Percentiles rank a stretch among this genome's conserved stretches.
Evolutionary conservation across 768 basidiomycete species (phyloP).

Genomic region (Tephrocybe sp.): DNA sequence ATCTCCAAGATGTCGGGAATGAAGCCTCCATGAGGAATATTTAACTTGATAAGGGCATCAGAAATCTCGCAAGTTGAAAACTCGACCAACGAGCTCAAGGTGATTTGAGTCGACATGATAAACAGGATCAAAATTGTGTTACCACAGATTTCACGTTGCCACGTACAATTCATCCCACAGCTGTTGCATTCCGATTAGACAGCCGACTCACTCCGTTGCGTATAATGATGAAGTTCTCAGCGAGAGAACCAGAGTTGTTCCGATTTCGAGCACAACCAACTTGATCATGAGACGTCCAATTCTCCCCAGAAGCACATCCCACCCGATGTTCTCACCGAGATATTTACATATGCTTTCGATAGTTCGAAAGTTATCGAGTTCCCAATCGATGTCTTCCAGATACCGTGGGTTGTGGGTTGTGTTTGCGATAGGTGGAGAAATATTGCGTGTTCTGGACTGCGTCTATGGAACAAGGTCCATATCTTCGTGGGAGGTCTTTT

Average conservation of each 20-base stretch:
- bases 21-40: constrained; percentile 66
- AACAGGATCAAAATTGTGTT: background rate
- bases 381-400: background rate
- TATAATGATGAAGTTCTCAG: too few relatives aligned
- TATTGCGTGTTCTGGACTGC: background rate
- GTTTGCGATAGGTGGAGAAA: background rate
- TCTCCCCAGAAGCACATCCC: background rate
- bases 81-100: constrained; percentile 20
- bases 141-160: too few relatives aligned
- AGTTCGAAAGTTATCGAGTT: background rate
- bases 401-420: background rate
- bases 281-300: background rate
- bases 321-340: background rate
- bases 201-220: too few relatives aligned
- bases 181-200: too few relatives aligned
- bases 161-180: too few relatives aligned
- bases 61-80: constrained; percentile 84
- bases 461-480: background rate
- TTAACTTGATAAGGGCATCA: constrained; percentile 84
- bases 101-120: constrained; percentile 20
- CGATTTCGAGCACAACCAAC: too few relatives aligned
- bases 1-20: constrained; percentile 73
- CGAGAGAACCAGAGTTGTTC: too few relatives aligned
- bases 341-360: background rate
- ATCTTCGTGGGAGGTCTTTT: background rate